Evolutionary conservation across 2,329 filamentous ascomycete species (phyloP).

Genomic region (Venturia pyrina): DNA sequence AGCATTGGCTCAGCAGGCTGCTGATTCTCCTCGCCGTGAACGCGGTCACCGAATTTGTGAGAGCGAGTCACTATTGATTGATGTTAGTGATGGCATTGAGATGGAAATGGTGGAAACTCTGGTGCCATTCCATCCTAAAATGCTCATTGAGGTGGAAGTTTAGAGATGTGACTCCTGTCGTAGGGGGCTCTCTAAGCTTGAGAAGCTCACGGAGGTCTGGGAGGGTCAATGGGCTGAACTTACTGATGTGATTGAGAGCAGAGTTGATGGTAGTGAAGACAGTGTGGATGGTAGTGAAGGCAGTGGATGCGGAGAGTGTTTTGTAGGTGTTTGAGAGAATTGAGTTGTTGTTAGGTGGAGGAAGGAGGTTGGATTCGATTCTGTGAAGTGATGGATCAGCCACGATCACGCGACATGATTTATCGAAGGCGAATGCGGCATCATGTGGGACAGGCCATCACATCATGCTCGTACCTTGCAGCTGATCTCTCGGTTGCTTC

Average conservation of each 20-base stretch:
- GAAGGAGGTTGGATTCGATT: neutral
- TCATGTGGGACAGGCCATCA: neutral
- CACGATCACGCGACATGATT: neutral
- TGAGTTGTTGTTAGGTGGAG: neutral
- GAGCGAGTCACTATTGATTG: conserved; percentile 76
- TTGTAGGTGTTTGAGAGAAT: neutral
- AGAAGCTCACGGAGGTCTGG: neutral
- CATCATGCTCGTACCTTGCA: neutral
- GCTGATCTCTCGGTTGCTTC: neutral
- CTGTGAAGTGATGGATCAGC: neutral
- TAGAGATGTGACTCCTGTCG: neutral
- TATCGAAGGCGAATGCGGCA: neutral
- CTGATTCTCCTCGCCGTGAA: conserved; percentile 65
- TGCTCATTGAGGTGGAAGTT: neutral
- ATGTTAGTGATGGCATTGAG: neutral
- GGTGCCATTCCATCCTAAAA: neutral
- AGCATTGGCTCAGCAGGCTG: conserved; percentile 47
- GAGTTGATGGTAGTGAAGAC: neutral
- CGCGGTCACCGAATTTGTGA: conserved; percentile 89
- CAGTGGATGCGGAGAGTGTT: neutral
- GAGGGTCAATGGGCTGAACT: neutral
- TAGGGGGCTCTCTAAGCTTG: neutral
- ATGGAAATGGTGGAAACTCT: neutral
- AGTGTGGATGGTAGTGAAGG: neutral
- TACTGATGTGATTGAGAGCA: neutral